phyloP scores from a whole-genome alignment of 495 filamentous ascomycete species.

The Aspergillus ostianus region DNA sequence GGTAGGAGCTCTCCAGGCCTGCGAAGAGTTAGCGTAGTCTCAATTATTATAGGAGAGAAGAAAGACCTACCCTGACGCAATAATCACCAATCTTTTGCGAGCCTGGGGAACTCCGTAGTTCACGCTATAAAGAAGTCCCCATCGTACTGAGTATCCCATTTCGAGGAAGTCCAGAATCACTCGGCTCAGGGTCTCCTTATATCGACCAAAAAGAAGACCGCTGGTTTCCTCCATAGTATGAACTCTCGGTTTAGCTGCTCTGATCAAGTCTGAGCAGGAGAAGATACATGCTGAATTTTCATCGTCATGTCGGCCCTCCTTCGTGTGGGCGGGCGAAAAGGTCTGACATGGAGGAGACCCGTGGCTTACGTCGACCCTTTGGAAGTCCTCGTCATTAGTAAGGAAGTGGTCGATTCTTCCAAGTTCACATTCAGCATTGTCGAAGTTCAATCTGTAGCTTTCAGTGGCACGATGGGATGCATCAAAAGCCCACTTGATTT shows the following conservation, averaged over 20 bases:
- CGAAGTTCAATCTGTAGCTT: conserved; percentile 63
- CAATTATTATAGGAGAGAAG: not conserved
- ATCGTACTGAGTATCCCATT: conserved; percentile 68
- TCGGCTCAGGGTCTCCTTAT: conserved; percentile 53
- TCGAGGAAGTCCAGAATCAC: conserved; percentile 64
- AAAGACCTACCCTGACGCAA: conserved; percentile 71
- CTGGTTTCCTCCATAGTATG: conserved; percentile 85
- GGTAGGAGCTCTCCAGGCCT: conserved; percentile 77
- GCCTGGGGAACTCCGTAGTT: conserved; percentile 62
- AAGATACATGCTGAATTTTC: conserved; percentile 70
- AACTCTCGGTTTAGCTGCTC: conserved; percentile 61
- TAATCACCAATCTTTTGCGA: conserved; percentile 66
- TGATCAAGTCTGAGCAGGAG: conserved; percentile 57
- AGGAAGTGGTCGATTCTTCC: conserved; percentile 30
- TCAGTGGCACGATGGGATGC: conserved; percentile 50
- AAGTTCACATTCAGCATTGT: conserved; percentile 41
- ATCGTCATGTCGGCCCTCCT: conserved; percentile 63
- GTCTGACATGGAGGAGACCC: conserved; percentile 82
- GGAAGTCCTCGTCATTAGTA: conserved; percentile 23
- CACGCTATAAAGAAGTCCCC: conserved; percentile 49
- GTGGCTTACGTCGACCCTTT: conserved; percentile 69
- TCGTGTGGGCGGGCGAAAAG: conserved; percentile 76
- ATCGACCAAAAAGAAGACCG: conserved; percentile 54
- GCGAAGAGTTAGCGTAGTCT: conserved; percentile 11
- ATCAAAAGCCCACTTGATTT: conserved; percentile 63